Evolutionary conservation across 306 rosid species (phyloP).

Genomic region (Glycyrrhiza uralensis): DNA sequence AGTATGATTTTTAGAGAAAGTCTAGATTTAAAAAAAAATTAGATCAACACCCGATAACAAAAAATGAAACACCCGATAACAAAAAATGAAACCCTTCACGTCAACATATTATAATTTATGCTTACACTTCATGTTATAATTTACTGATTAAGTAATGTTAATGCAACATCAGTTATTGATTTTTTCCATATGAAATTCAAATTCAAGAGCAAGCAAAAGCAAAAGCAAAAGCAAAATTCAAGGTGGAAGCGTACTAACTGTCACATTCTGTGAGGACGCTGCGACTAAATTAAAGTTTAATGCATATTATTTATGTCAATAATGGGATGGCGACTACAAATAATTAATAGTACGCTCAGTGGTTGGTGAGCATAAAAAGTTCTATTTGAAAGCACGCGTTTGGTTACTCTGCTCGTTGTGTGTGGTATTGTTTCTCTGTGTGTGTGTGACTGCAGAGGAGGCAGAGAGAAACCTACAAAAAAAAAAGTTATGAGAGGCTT

Average conservation of each 20-base stretch:
- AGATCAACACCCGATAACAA: too few relatives aligned
- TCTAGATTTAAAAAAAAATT: too few relatives aligned
- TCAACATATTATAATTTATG: not conserved
- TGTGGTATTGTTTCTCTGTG: not conserved
- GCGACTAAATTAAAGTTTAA: not conserved
- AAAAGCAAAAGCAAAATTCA: too few relatives aligned
- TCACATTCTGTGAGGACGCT: slow-evolving; percentile 12
- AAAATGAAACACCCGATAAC: too few relatives aligned
- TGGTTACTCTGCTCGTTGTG: not conserved
- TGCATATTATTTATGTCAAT: slow-evolving; percentile 13
- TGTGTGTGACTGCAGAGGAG: not conserved
- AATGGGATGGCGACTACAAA: slow-evolving; percentile 25
- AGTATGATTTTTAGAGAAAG: too few relatives aligned
- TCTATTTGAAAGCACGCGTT: slow-evolving; percentile 25
- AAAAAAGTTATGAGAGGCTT: too few relatives aligned
- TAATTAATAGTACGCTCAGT: slow-evolving; percentile 9
- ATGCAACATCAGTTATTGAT: not conserved
- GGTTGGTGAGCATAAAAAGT: slow-evolving; percentile 26
- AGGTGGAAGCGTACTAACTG: not conserved
- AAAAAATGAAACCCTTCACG: too few relatives aligned
- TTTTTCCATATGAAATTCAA: not conserved
- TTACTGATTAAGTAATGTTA: not conserved
- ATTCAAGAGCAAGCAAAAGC: not conserved
- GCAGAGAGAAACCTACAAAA: not conserved
- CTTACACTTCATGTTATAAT: not conserved